Base-by-base conservation (phyloP, 257 asterid genomes). In the Przewalskia tangutica region DNA sequence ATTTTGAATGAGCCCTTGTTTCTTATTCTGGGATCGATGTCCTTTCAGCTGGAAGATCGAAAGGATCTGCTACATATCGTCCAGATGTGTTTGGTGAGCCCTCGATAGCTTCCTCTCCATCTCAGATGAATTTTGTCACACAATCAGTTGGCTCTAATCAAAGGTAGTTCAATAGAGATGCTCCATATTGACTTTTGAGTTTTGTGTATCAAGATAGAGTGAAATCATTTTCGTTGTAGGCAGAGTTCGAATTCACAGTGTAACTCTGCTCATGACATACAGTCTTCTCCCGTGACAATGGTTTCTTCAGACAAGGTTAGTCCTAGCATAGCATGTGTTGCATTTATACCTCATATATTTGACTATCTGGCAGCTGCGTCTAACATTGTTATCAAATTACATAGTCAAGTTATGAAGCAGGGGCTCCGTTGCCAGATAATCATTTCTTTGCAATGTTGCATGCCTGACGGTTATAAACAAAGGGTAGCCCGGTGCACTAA, bases 301-400 rank as follows among this genome's bases (percentile, higher is more conserved):
- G 86, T 88, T 85, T 83, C 94, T 40, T 79, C 95, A 54, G 84
- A 90, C 80, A 86, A 89, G 95, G 97, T 91, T 82, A 60, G 89
- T 75, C 55, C 71, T 17, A 80, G 58, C 11, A 3, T 71, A 9
- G 36, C 59, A 71, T 18, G 78, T 18, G 18, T n/a, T 71, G 78
- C 59, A 71, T 71, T 71, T 71, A 46, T 71, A 12, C 78, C 58
- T 70, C 56, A 18, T 44, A 44, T 44, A 1, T 73, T 73, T 73
- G 23, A 23, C 23, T 62, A 48, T 50, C 13, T 75, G 44, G 62
- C 20, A 50, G 50, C 62, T 13, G 27, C 18, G 6, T 11, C 20
- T 75, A 7, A 13, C 44, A 48, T 23, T 20, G 3, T 13, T 27
- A 27, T 75, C 79, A 50, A 54, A 50, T 27, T 73, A 62, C 20